Evolutionary conservation across 1,139 yeast species (phyloP).

Genomic region (Yamadazyma membranifaciens): DNA sequence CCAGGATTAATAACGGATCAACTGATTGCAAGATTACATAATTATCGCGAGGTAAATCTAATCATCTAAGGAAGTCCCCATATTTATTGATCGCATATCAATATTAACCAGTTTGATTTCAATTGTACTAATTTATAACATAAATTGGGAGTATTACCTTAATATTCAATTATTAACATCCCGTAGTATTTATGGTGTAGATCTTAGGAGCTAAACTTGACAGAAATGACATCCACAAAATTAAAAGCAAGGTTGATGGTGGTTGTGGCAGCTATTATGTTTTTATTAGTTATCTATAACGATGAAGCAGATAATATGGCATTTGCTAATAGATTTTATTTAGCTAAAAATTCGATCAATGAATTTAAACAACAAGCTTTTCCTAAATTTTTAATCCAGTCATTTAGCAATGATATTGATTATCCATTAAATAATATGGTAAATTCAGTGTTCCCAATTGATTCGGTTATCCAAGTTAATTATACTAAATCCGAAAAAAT

Average conservation of each 20-base stretch:
- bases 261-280: neutral
- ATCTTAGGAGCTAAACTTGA: neutral
- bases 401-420: conserved; percentile 24
- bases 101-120: too few species aligned
- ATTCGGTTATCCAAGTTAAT: conserved; percentile 33
- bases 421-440: conserved; percentile 38
- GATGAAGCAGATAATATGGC: neutral
- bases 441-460: conserved; percentile 44
- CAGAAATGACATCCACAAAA: neutral
- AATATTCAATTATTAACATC: too few species aligned
- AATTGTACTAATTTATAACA: too few species aligned
- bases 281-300: conserved; percentile 1
- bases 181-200: too few species aligned
- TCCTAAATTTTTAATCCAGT: neutral
- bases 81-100: neutral
- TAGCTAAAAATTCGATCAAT: conserved; percentile 26
- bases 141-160: too few species aligned
- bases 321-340: conserved; percentile 22
- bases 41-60: neutral
- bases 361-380: conserved; percentile 22
- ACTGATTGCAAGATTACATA: neutral
- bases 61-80: neutral
- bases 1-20: too few species aligned
- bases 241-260: conserved; percentile 1
- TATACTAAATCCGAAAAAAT: conserved; percentile 14